phyloP scores from a whole-genome alignment of 768 basidiomycete species.

The Mycena leptocephala region DNA sequence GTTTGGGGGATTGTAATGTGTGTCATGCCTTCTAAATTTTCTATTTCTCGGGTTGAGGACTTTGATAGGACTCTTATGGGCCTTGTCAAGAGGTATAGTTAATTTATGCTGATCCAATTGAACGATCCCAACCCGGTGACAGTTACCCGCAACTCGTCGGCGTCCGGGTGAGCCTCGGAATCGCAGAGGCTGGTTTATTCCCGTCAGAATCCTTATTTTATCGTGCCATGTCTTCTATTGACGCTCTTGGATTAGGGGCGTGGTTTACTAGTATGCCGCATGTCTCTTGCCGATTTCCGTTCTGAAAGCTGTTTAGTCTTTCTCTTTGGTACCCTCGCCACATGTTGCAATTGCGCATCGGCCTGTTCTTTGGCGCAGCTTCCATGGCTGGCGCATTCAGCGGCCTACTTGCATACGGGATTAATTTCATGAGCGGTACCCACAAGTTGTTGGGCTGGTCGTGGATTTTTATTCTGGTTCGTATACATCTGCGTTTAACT shows the following conservation, averaged over 20 bases:
- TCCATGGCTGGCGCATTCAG: constrained; percentile 77
- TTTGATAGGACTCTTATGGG: constrained; percentile 73
- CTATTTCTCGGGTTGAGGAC: neutral
- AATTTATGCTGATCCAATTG: neutral
- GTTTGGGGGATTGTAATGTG: constrained; percentile 79
- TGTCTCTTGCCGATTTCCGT: neutral
- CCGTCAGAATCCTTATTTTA: constrained; percentile 48
- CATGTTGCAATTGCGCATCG: constrained; percentile 72
- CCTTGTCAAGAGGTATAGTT: constrained; percentile 72
- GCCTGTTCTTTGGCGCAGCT: constrained; percentile 77
- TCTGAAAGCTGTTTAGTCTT: constrained; percentile 54
- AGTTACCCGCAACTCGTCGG: constrained; percentile 78
- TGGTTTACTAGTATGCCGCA: constrained; percentile 76
- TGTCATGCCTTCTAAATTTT: constrained; percentile 49
- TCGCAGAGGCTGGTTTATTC: constrained; percentile 81
- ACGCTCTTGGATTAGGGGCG: constrained; percentile 53
- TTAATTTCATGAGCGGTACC: constrained; percentile 67
- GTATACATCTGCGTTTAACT: neutral
- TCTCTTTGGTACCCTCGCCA: constrained; percentile 83
- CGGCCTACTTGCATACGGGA: constrained; percentile 71
- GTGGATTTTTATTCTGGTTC: constrained; percentile 67
- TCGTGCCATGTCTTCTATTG: neutral
- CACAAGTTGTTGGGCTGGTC: constrained; percentile 72
- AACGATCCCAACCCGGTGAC: neutral
- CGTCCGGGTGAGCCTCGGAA: constrained; percentile 71